A percentile compares a stretch with the other conserved stretches of the same genome.
These are phyloP conservation scores for Sungouiozyma ichnusensis DNA, from an alignment of 805 yeast species.

Conservation along the genomic window DNA sequence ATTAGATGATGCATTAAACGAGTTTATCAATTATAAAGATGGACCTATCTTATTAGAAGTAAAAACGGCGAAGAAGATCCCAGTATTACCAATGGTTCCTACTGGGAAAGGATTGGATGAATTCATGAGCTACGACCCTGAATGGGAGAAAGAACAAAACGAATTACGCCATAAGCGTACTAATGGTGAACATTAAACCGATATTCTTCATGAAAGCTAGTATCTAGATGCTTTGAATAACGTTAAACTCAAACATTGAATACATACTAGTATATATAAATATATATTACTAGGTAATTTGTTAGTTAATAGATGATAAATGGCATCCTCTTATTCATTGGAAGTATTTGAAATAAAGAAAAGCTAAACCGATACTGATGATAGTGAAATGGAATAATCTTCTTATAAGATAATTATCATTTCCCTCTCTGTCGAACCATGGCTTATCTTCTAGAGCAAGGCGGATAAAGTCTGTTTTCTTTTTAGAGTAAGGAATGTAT, in stretches of 20 bases:
- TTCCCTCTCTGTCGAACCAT: conserved; percentile 31
- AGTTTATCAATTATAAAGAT: conserved; percentile 53
- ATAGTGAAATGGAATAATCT: not conserved
- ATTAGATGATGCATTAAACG: conserved; percentile 44
- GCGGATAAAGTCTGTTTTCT: conserved; percentile 25
- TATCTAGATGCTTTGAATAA: too few species aligned
- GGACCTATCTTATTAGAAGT: conserved; percentile 92
- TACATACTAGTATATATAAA: too few species aligned
- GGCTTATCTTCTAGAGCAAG: conserved; percentile 25
- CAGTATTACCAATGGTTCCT: conserved; percentile 97
- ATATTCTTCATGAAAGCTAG: not conserved
- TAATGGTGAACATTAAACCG: conserved; percentile 47
- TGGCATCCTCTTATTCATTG: too few species aligned
- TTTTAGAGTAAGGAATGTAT: conserved; percentile 48
- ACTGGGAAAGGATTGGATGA: conserved; percentile 92
- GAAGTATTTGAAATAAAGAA: not conserved
- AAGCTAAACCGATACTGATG: not conserved
- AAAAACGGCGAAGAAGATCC: conserved; percentile 76
- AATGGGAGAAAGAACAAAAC: conserved; percentile 60
- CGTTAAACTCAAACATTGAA: too few species aligned
- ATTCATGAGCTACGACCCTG: conserved; percentile 78
- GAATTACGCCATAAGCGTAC: conserved; percentile 65
- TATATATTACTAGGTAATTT: too few species aligned
- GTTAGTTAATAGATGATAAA: too few species aligned
- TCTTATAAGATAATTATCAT: not conserved